Base-by-base conservation (phyloP, 148 eudicot species). In the Persicaria tinctoria region DNA sequence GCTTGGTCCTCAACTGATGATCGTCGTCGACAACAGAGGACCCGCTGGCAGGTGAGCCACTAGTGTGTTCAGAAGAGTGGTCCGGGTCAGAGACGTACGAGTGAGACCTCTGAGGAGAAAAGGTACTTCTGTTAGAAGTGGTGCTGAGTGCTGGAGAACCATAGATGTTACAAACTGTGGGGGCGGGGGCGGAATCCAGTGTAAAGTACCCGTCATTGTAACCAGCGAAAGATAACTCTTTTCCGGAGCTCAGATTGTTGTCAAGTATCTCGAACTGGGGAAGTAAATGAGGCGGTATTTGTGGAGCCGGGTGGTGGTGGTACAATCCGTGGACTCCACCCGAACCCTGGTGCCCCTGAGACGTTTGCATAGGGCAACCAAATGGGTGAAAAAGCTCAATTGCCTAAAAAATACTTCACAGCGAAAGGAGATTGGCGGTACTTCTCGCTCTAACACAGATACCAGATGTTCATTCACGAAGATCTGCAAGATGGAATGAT, bases 31-130 rank as follows among this genome's bases (percentile, higher is more conserved):
- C 86, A 6, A 83, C 78, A 44, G 98, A 89, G 27, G 85, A 84
- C 27, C 88, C 89, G 73, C 93, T 70, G 23, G 51, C 51, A 4
- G 73, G 73, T 0, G 73, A 70, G 27, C 51, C 51, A 46, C 85
- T 79, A 18, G 85, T 80, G 76, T 85, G 84, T 16, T 86, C 89
- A 46, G 89, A 84, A 38, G 93, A 86, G 11, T 83, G 86, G 70
- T 83, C 87, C 13, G 84, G 83, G 77, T 88, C 92, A 4, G 91
- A 89, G 16, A 81, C 75, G 76, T 84, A 85, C 32, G 94, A 89
- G 47, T 90, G 97, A 75, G 92, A 89, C 56, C 84, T 74, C 75
- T 84, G 95, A 7, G 97, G 90, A 44, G 97, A 94, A 75, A 83
- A 82, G 49, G 89, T 83, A 68, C 97, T 87, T 75, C 77, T 75